These are phyloP conservation scores for Rhodotorula mucilaginosa DNA, from an alignment of 1,284 basidiomycete species.

Conservation along the genomic window DNA sequence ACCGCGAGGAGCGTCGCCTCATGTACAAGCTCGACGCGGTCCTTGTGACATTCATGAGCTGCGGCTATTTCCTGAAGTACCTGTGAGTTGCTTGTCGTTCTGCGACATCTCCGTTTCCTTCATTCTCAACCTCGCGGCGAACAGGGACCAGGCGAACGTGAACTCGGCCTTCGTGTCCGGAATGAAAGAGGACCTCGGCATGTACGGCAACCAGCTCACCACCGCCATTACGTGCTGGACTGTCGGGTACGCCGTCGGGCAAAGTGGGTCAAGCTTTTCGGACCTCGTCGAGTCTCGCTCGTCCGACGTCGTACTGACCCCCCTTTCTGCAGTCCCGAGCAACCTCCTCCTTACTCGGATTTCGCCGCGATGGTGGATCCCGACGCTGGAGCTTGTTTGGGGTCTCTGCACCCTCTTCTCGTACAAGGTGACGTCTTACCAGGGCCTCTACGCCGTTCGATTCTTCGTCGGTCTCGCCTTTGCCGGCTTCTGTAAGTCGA, in stretches of 20 bases:
- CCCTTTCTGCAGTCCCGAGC: conserved; percentile 43
- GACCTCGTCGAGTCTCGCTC: background rate
- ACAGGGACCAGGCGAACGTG: conserved; percentile 40
- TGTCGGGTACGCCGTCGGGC: conserved; percentile 44
- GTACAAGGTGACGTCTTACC: conserved; percentile 37
- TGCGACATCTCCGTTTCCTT: background rate
- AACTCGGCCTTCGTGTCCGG: conserved; percentile 13
- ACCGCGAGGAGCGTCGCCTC: conserved; percentile 44
- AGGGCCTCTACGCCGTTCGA: conserved; percentile 31
- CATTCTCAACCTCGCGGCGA: background rate
- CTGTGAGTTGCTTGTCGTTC: background rate
- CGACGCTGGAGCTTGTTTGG: conserved; percentile 46
- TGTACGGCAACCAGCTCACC: conserved; percentile 46
- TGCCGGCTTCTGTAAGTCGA: conserved; percentile 23
- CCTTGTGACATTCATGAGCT: conserved; percentile 44
- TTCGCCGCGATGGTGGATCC: conserved; percentile 46
- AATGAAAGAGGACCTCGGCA: conserved; percentile 25
- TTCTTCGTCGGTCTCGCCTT: conserved; percentile 37
- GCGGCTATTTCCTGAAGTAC: conserved; percentile 47
- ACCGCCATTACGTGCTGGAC: conserved; percentile 46
- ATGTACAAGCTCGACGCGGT: conserved; percentile 48
- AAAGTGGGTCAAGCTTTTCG: conserved; percentile 1
- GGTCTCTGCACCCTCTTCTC: conserved; percentile 45
- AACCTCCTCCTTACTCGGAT: conserved; percentile 47
- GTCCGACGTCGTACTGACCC: background rate